Conservation (phyloP, 371 early-diverging fungal species). For the Apophysomyces elegans region DNA sequence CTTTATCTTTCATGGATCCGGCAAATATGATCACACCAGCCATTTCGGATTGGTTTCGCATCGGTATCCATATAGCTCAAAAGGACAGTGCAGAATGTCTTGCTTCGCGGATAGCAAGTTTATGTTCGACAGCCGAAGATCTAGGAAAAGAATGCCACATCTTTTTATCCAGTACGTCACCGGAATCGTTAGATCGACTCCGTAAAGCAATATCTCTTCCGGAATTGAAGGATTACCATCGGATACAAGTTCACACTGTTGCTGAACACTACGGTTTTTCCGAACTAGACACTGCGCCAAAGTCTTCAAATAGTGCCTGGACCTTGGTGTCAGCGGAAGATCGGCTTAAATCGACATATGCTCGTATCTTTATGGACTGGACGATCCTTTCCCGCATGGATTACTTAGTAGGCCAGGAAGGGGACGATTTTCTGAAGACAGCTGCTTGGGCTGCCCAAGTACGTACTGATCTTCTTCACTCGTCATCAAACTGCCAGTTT, state of each 20-base stretch:
- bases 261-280: conserved; percentile 30
- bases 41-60: conserved; percentile 34
- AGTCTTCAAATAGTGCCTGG: neutral
- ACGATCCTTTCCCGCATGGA: conserved; percentile 49
- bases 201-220: conserved; percentile 16
- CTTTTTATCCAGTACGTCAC: conserved; percentile 29
- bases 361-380: conserved; percentile 50
- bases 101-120: conserved; percentile 19
- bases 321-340: conserved; percentile 20
- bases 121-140: conserved; percentile 28
- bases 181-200: conserved; percentile 5
- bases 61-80: conserved; percentile 34
- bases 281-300: conserved; percentile 14
- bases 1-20: conserved; percentile 23
- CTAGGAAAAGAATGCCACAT: conserved; percentile 33
- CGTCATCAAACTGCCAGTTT: neutral
- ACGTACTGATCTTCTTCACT: conserved; percentile 31
- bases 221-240: conserved; percentile 5
- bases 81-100: conserved; percentile 19
- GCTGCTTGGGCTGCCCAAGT: conserved; percentile 56
- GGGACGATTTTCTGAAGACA: conserved; percentile 35
- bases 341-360: conserved; percentile 29
- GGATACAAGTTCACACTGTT: conserved; percentile 28
- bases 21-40: conserved; percentile 11
- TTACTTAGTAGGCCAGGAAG: conserved; percentile 37